Evolutionary conservation across 2,329 filamentous ascomycete genomes (phyloP).

Genomic region (Pyrenophora teres): DNA sequence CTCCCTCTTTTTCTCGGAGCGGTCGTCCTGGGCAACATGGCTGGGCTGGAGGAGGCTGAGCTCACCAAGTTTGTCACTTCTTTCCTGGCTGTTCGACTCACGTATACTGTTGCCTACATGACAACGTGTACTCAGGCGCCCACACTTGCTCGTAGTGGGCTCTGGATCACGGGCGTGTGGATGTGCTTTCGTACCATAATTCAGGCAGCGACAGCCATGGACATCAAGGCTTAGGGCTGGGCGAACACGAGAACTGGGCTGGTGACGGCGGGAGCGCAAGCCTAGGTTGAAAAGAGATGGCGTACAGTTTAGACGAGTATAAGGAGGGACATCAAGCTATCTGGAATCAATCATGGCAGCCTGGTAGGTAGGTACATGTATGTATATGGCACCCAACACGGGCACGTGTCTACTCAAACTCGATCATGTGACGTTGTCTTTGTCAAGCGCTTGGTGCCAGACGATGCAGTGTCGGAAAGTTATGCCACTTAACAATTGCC

Average conservation of each 20-base stretch:
- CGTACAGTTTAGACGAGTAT: neutral
- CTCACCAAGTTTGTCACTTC: conserved; percentile 44
- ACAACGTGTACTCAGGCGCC: conserved; percentile 30
- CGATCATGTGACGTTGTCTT: conserved; percentile 6
- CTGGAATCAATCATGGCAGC: neutral
- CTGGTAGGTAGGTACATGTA: neutral
- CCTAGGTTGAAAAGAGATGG: neutral
- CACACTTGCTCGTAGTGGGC: conserved; percentile 22
- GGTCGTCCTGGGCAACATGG: conserved; percentile 51
- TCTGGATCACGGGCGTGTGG: conserved; percentile 25
- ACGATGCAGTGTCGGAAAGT: neutral
- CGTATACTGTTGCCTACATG: conserved; percentile 49
- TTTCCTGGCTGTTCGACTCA: conserved; percentile 44
- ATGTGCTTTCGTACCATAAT: conserved; percentile 32
- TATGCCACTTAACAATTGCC: neutral
- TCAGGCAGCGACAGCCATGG: conserved; percentile 30
- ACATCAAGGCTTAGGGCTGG: neutral
- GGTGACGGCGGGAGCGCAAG: too few relatives aligned
- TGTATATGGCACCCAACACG: neutral
- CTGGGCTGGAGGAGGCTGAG: conserved; percentile 40
- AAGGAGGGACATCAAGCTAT: neutral
- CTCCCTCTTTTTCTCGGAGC: conserved; percentile 53
- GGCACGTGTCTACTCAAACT: neutral
- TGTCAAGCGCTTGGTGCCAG: neutral
- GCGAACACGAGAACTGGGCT: neutral